phyloP scores from a whole-genome alignment of 805 yeast species.

The Yarrowia sp. region DNA sequence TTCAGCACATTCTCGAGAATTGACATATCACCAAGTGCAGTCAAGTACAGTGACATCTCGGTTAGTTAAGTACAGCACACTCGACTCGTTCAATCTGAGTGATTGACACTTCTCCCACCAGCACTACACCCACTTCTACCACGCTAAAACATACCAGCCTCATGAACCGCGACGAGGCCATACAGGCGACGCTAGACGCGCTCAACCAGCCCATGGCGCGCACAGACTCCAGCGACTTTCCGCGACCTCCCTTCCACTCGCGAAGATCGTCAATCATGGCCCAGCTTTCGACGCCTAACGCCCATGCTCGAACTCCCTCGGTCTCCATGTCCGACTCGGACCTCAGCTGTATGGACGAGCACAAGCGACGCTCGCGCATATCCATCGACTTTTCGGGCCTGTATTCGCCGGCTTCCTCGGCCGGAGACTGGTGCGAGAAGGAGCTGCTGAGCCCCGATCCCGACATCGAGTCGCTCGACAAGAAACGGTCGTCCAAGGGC shows the following conservation, averaged over 20 bases:
- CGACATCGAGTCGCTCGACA: slow-evolving; percentile 10
- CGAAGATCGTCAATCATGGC: slow-evolving; percentile 19
- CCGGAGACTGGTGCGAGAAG: slow-evolving; percentile 21
- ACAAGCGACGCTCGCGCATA: slow-evolving; percentile 20
- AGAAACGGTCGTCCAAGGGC: slow-evolving; percentile 13
- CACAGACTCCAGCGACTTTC: background rate
- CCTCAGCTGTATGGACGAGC: slow-evolving; percentile 19
- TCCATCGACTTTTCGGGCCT: slow-evolving; percentile 23
- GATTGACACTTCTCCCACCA: too few species aligned
- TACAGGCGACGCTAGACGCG: slow-evolving; percentile 18
- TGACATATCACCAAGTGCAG: too few species aligned
- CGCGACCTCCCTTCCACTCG: slow-evolving; percentile 4
- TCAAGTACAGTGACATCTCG: too few species aligned
- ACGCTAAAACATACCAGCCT: background rate
- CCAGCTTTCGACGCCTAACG: slow-evolving; percentile 15
- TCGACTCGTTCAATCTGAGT: too few species aligned
- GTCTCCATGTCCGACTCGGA: slow-evolving; percentile 21
- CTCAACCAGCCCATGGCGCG: slow-evolving; percentile 22
- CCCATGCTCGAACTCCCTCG: slow-evolving; percentile 10
- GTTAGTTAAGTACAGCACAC: too few species aligned
- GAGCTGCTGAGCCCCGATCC: slow-evolving; percentile 20
- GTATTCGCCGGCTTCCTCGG: slow-evolving; percentile 20
- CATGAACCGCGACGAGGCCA: slow-evolving; percentile 25
- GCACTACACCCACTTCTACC: background rate
- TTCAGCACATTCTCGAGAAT: too few species aligned